Evolutionary conservation across 495 filamentous ascomycete genomes (phyloP).

Genomic region (Neurospora sp.): DNA sequence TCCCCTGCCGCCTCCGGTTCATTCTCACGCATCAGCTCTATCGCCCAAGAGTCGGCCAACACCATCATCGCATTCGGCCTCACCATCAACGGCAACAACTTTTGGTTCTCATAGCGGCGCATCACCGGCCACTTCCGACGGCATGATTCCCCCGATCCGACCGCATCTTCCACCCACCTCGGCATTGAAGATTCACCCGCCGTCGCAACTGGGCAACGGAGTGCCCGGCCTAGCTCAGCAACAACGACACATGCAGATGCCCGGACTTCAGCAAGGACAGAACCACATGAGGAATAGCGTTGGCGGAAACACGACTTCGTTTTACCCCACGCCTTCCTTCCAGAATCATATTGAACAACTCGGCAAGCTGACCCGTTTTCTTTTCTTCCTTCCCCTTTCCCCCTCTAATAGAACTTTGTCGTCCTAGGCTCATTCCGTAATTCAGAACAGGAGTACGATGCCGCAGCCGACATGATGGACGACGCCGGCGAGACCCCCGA

Average conservation of each 20-base stretch:
- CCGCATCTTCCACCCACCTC: conserved; percentile 29
- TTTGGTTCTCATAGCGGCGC: conserved; percentile 60
- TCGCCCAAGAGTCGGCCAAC: conserved; percentile 63
- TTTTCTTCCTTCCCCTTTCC: conserved; percentile 32
- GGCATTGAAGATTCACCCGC: conserved; percentile 30
- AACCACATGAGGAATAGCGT: conserved; percentile 24
- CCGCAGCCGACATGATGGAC: conserved; percentile 88
- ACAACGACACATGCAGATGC: conserved; percentile 31
- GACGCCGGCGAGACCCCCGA: conserved; percentile 54
- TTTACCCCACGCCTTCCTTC: conserved; percentile 71
- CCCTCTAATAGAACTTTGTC: conserved; percentile 58
- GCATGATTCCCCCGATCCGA: conserved; percentile 29
- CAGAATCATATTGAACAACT: conserved; percentile 95
- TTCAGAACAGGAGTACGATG: conserved; percentile 99
- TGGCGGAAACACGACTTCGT: conserved; percentile 31
- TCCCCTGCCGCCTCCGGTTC: conserved; percentile 42
- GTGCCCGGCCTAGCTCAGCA: conserved; percentile 39
- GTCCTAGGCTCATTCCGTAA: conserved; percentile 72
- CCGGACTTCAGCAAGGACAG: conserved; percentile 24
- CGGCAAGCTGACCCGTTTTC: conserved; percentile 71
- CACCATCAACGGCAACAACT: conserved; percentile 65
- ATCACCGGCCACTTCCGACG: conserved; percentile 54
- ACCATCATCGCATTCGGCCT: conserved; percentile 71
- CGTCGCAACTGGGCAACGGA: conserved; percentile 14
- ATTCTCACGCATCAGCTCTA: conserved; percentile 37